Evolutionary conservation across 2,329 filamentous ascomycete species (phyloP), one percentile per base, ranked within the genome.

Genomic region (Ophiostoma sp.): DNA sequence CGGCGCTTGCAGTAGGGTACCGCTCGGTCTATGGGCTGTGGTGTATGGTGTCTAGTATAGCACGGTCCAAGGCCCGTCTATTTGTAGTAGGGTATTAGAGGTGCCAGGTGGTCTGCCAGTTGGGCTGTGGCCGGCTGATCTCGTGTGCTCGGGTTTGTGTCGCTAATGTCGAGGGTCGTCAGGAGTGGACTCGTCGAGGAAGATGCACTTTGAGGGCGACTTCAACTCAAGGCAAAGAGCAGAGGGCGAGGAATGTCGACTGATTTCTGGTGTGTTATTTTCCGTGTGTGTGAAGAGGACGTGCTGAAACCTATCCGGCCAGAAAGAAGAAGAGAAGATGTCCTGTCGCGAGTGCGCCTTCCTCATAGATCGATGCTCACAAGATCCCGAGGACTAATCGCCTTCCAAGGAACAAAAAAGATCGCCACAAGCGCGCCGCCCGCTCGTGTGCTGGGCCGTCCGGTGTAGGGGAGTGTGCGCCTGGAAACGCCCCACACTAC

Each of bases 401-500:
- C 13, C 20, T 52, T 52, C 17, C 11, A 65, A 35, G 23, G 20
- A 62, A 27, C n/a, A 65, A 65, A 64, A 65, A 31, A 39, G 62
- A 57, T 65, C 62, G 62, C 62, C 62, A 65, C 62, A 65, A 65
- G 62, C 62, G 62, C 62, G 27, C 57, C 57, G 52, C 48, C 17
- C 48, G 52, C 23, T 57, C 23, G 52, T 23, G 10, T 62, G 27
- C 15, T 33, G 15, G 23, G 57, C 27, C 57, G 57, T 31, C 57
- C 57, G 23, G 57, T 33, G 57, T 62, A 62, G 57, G 57, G 57
- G 23, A 27, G 57, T 35, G 27, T 17, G 52, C 52, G 23, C 52
- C 52, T 57, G 52, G 20, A 57, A 33, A 62, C 23, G 57, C 57
- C 57, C 57, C 57, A 62, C 57, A 62, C 27, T 62, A 33, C 57